Base-by-base conservation (phyloP, 352 stramenopile species). In the Globisporangium spinosum region DNA sequence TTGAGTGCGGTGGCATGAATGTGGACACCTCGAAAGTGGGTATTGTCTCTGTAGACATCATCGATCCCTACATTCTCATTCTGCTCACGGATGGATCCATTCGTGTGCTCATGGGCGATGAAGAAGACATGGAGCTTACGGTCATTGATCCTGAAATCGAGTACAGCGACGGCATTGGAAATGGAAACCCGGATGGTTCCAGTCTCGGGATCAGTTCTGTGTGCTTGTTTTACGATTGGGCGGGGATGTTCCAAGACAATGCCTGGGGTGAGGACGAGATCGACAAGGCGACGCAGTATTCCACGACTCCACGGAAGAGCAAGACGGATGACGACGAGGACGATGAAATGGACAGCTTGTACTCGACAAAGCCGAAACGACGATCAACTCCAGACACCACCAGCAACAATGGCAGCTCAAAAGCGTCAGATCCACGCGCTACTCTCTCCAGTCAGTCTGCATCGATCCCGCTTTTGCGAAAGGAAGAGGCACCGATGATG, bases 171-270 rank as follows among this genome's bases (percentile, higher is more conserved):
- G 78, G 75, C 25, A 82, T 86, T 70, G 80, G 68, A 25, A 69
- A 67, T 17, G 47, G 38, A 2, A 71, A 79, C 59, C 10, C 63
- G 2, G 67, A 74, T 51, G 70, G 67, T 10, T n/a, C 56, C 1
- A 70, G 62, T 6, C 70, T 75, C 53, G 54, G 56, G 0, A 90
- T 90, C 43, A 92, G 83, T 64, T 79, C 84, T 6, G 79, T 83
- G 9, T 95, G 87, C 62, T 71, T 95, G 23, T 95, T 95, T 58
- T 85, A 93, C 65, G 87, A 95, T 67, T 95, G 87, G 87, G 73
- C 82, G 12, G 82, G 85, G 1, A 92, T 95, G 84, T 95, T 93
- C 55, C 60, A 58, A 43, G 82, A 91, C 43, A 79, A 83, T 23
- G 75, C 78, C 2, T 89, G 79, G 82, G 79, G 75, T 27, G 80